phyloP scores from a whole-genome alignment of 768 basidiomycete genomes.

The Roridomyces roridus region DNA sequence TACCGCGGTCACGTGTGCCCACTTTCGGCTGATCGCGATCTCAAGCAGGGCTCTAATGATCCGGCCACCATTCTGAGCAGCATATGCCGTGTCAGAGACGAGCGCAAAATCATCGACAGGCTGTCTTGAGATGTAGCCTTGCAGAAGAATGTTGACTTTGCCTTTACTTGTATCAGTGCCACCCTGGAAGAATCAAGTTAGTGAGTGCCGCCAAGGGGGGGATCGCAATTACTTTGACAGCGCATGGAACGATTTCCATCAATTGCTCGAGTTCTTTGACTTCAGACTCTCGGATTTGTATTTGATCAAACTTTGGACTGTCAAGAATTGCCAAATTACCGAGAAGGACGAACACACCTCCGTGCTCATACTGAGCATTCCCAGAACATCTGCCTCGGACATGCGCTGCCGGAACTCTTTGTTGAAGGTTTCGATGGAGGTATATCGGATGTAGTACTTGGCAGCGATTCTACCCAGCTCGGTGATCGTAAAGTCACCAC shows the following conservation, averaged over 20 bases:
- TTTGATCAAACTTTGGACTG: constrained; percentile 81
- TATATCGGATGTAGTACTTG: constrained; percentile 91
- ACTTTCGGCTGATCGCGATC: constrained; percentile 91
- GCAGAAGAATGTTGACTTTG: constrained; percentile 95
- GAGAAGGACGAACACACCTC: constrained; percentile 60
- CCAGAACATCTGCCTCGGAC: constrained; percentile 92
- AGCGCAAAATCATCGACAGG: constrained; percentile 94
- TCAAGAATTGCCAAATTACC: neutral
- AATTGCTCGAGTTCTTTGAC: constrained; percentile 79
- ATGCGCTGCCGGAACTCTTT: constrained; percentile 76
- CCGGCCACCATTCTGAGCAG: constrained; percentile 92
- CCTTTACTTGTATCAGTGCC: constrained; percentile 67
- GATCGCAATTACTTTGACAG: constrained; percentile 62
- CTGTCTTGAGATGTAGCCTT: constrained; percentile 84
- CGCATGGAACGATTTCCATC: constrained; percentile 75
- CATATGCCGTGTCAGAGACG: constrained; percentile 93
- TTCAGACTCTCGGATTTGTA: constrained; percentile 93
- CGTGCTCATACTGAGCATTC: constrained; percentile 86
- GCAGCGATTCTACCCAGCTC: constrained; percentile 96
- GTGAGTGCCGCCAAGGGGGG: constrained; percentile 9
- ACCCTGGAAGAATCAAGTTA: constrained; percentile 48
- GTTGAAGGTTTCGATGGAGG: constrained; percentile 89
- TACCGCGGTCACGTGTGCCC: constrained; percentile 81
- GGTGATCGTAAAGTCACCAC: constrained; percentile 72
- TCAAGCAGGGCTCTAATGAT: constrained; percentile 95